Evolutionary conservation across 2,329 filamentous ascomycete genomes (phyloP), one percentile per base, ranked within the genome.

Genomic region (Arachnopeziza araneosa): DNA sequence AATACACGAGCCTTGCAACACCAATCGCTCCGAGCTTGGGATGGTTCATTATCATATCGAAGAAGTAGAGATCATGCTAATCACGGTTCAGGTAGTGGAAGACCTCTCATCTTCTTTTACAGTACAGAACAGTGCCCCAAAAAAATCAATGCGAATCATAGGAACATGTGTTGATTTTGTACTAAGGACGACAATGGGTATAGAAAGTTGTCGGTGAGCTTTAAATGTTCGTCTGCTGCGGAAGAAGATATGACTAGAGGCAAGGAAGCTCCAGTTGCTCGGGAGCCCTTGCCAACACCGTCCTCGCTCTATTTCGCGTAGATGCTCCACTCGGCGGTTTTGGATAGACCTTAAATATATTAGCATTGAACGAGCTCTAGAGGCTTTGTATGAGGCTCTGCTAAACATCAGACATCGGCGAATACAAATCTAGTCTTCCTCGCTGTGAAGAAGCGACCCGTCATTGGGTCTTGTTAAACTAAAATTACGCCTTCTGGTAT

Each of bases 281-380:
- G 36, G 12, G 36, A 44, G 12, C 36, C 12, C 12, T 44, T 14
- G 4, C 36, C 50, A 17, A 52, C 21, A 6, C 8, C 19, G 3
- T 52, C 50, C 24, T 10, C 50, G 22, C 3, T n/a, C 21, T 22
- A 52, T n/a, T 52, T 7, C 22, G n/a, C 24, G 50, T 52, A 52
- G 19, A 30, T 30, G 26, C 9, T 30, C 26, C 50, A 3, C 50
- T 52, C 21, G 22, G 50, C 50, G 3, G 10, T 24, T n/a, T 52
- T 19, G 22, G 24, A 9, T 24, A 9, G 17, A 56, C 17, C 9
- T 17, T 23, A 52, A 57, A 55, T 30, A 19, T 56, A 54, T 48
- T 4, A 76, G 74, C 68, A 30, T 65, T 75, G 14, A 73, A 58
- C 54, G 69, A 72, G 23, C 52, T 67, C 4, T 74, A 76, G 60